Evolutionary conservation across 2,329 filamentous ascomycete genomes (phyloP), one percentile per base, ranked within the genome.

Genomic region (Trichoderma sp.): DNA sequence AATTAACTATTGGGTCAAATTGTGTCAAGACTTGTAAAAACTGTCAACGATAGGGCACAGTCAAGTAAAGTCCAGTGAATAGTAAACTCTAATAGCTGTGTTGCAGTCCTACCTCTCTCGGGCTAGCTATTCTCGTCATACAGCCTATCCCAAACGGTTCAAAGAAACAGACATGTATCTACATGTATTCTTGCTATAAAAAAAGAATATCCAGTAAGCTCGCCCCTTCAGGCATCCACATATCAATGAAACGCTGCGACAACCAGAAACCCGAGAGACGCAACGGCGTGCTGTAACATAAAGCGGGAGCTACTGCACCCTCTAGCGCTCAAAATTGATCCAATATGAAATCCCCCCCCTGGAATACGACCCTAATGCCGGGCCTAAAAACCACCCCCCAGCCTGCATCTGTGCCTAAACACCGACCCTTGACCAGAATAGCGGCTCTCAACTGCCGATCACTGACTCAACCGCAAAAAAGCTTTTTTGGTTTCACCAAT

Each of bases 241-340:
- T 24, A 10, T 13, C 8, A 49, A 32, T 28, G 30, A 56, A n/a
- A 43, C 39, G 16, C 39, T 43, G 39, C 18, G 39, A 43, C n/a
- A 8, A 8, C 39, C 16, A 43, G 6, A n/a, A 8, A 14, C 5
- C 21, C 24, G 11, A 49, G 14, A n/a, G 46, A 24, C 46, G 18
- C 46, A 24, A 49, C 46, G 46, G 46, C 7, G 30, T 58, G 28
- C 28, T 58, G 43, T 24, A 51, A 54, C 64, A 46, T 21, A 51
- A 49, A n/a, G 64, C 54, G 52, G 64, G 64, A 46, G 28, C 64
- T 66, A 66, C 64, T 66, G 64, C 64, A 58, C 39, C 64, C 21
- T 34, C 43, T 49, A 56, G 39, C 59, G 59, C 59, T 37, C n/a
- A 61, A 61, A 60, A 52, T n/a, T n/a, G n/a, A n/a, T n/a, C n/a